phyloP scores from a whole-genome alignment of 495 filamentous ascomycete species.

The Penicillium paxilli region DNA sequence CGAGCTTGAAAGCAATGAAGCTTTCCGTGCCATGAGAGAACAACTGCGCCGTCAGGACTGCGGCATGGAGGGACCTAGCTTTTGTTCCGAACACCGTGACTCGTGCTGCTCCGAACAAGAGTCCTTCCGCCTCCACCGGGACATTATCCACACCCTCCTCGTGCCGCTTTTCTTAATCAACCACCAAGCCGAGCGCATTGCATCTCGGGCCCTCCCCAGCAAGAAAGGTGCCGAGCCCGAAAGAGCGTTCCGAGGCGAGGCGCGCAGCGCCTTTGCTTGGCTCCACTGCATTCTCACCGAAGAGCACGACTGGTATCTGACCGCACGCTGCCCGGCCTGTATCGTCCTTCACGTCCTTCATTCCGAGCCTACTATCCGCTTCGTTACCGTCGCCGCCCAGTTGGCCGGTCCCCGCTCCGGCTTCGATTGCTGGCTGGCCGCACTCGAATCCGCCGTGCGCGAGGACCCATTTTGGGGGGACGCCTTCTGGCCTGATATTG shows the following conservation, averaged over 20 bases:
- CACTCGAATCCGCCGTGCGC: slow-evolving; percentile 52
- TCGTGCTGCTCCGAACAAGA: slow-evolving; percentile 42
- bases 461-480: slow-evolving; percentile 60
- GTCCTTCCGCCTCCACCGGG: slow-evolving; percentile 57
- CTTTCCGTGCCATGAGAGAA: slow-evolving; percentile 44
- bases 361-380: slow-evolving; percentile 60
- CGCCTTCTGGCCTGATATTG: slow-evolving; percentile 54
- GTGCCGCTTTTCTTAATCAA: slow-evolving; percentile 59
- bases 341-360: slow-evolving; percentile 53
- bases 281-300: slow-evolving; percentile 59
- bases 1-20: slow-evolving; percentile 41
- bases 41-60: slow-evolving; percentile 45
- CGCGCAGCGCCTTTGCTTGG: slow-evolving; percentile 60
- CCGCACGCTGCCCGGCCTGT: slow-evolving; percentile 58
- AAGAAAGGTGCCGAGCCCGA: slow-evolving; percentile 54
- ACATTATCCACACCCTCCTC: slow-evolving; percentile 60
- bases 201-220: slow-evolving; percentile 44
- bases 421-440: slow-evolving; percentile 56
- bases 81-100: slow-evolving; percentile 49
- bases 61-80: slow-evolving; percentile 42
- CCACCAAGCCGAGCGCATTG: slow-evolving; percentile 51
- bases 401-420: slow-evolving; percentile 49
- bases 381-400: slow-evolving; percentile 55
- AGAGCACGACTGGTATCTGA: slow-evolving; percentile 59
- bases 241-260: slow-evolving; percentile 58